phyloP scores from a whole-genome alignment of 192 early-diverging fungal species.

The Coemansia sp. region DNA sequence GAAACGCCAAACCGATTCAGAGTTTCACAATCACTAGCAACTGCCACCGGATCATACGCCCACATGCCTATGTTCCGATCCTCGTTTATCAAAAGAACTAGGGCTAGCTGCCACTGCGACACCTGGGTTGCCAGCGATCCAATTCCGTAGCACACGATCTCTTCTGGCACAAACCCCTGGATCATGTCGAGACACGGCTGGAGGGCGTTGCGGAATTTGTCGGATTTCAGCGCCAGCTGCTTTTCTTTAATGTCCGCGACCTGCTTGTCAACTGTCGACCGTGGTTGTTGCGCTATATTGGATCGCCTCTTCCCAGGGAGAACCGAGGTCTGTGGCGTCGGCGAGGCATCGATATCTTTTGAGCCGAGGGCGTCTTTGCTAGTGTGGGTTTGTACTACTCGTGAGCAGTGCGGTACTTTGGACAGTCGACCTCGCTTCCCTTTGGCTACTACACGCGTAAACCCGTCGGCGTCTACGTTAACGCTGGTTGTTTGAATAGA shows the following conservation, averaged over 20 bases:
- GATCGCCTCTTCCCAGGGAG: not conserved
- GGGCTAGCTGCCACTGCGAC: constrained; percentile 48
- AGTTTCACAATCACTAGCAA: constrained; percentile 3
- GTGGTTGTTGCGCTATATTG: not conserved
- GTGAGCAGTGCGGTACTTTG: not conserved
- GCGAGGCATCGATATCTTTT: too few relatives aligned
- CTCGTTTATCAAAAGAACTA: constrained; percentile 23
- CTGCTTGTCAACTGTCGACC: not conserved
- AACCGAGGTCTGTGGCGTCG: not conserved
- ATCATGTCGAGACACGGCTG: not conserved
- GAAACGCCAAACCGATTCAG: constrained; percentile 15
- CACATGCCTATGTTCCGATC: constrained; percentile 1
- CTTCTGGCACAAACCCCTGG: constrained; percentile 22
- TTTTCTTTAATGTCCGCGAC: constrained; percentile 15
- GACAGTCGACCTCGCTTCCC: not conserved
- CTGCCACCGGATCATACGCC: constrained; percentile 32
- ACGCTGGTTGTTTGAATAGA: not conserved
- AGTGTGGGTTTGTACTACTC: not conserved
- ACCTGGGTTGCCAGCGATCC: constrained; percentile 23
- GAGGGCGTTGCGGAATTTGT: constrained; percentile 17
- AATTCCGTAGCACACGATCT: constrained; percentile 48
- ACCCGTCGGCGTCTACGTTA: constrained; percentile 3
- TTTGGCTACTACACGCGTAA: constrained; percentile 3
- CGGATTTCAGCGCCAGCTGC: constrained; percentile 1
- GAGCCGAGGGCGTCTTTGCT: not conserved